Evolutionary conservation across 371 early-diverging fungal genomes (phyloP), one percentile per base, ranked within the genome.

Genomic region (Mucor circinelloides): DNA sequence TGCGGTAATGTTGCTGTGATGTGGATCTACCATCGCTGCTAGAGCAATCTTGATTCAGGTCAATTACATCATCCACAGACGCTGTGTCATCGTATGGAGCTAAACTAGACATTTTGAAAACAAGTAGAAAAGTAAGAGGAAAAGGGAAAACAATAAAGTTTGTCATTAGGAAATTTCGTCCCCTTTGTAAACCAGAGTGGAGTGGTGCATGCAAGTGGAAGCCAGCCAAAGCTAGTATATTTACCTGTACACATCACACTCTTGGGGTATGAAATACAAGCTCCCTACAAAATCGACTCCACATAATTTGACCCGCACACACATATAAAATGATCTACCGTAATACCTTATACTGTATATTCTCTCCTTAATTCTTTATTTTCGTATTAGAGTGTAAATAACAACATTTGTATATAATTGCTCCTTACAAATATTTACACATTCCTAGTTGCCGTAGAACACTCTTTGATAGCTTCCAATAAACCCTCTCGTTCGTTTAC

Each of bases 401-500:
- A 55, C 31, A 55, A 55, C 55, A 55, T 55, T 31, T 55, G 28
- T 31, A 30, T 30, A 55, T 55, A 30, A 9, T 55, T 31, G 32
- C 34, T 65, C 32, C 44, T 57, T 64, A 31, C 15, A 57, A 58
- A 57, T 30, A 55, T 40, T 44, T 28, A 7, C 32, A 52, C 66
- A 52, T 66, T 60, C 57, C 71, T 46, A n/a, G 73, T 57, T 40
- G 50, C 50, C 13, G 25, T 25, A 50, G 50, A 50, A 25, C 21
- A 50, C 50, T 75, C 75, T 36, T 60, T 70, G 38, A 81, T 62
- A 28, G 79, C 81, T 32, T 75, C 72, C 19, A 67, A 63, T 12
- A 81, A 67, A 66, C 89, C 90, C 2, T 50, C 23, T 7, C 25
- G 36, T 58, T 85, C 77, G 32, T 85, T 86, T 21, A 83, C 77